Evolutionary conservation across 805 yeast species (phyloP).

Genomic region (Metschnikowia cerradonensis): DNA sequence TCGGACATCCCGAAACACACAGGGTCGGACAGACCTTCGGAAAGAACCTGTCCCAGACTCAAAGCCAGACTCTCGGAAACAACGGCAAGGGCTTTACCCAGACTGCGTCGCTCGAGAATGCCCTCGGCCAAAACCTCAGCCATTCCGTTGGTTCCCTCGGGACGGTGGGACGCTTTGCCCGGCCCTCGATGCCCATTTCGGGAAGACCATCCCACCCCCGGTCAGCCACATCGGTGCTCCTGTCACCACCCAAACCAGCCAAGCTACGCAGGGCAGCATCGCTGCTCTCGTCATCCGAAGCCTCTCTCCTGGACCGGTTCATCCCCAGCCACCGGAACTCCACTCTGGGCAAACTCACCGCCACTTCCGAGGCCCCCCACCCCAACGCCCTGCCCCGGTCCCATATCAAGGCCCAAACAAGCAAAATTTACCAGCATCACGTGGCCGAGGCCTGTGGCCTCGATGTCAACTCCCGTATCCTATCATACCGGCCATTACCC

Average conservation of each 20-base stretch:
- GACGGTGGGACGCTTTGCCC: constrained; percentile 3
- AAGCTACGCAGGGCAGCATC: constrained; percentile 18
- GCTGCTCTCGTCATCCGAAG: constrained; percentile 13
- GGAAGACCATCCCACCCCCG: constrained; percentile 7
- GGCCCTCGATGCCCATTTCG: constrained; percentile 10
- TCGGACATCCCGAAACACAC: neutral
- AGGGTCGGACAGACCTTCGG: neutral
- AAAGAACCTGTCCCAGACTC: neutral
- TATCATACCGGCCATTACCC: constrained; percentile 83
- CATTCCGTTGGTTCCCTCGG: neutral
- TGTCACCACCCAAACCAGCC: constrained; percentile 19
- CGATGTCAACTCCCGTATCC: constrained; percentile 72
- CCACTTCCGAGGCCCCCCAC: constrained; percentile 29
- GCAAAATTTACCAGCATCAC: constrained; percentile 62
- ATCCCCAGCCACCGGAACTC: constrained; percentile 43
- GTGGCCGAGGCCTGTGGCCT: constrained; percentile 96
- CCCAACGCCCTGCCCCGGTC: constrained; percentile 51
- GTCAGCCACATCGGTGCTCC: constrained; percentile 10
- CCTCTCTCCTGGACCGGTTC: constrained; percentile 31
- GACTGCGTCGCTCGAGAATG: too few species aligned
- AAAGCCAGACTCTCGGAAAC: too few species aligned
- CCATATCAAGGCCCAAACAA: constrained; percentile 51
- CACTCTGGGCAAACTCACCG: constrained; percentile 35
- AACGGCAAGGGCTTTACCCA: too few species aligned
- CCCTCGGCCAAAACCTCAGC: neutral